Evolutionary conservation across 768 basidiomycete genomes (phyloP), one percentile per base, ranked within the genome.

Genomic region (Kwoniella dejecticola): DNA sequence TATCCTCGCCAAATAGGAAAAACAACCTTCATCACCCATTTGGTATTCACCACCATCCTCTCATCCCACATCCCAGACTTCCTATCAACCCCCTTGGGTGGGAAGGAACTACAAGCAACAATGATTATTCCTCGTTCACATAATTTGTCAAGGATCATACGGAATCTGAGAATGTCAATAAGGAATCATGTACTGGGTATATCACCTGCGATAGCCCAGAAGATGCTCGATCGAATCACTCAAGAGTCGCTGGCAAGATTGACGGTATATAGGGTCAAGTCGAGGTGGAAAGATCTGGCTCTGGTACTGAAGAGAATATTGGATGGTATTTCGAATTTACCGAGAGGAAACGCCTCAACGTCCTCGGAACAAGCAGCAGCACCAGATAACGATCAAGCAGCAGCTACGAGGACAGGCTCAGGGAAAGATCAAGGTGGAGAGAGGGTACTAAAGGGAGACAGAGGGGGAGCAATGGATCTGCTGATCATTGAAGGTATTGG

Each of bases 401-500:
- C 54, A 27, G n/a, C n/a, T n/a, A 29, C 36, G 29, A 3, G 27
- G 38, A 41, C 0, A 33, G 31, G 55, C 13, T 29, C 19, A 7
- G n/a, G 44, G 15, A 21, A n/a, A 21, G 29, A 27, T 19, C 50
- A 42, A 23, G 54, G 49, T 5, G 26, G n/a, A n/a, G n/a, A n/a
- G n/a, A n/a, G n/a, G n/a, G n/a, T n/a, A n/a, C n/a, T n/a, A n/a
- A n/a, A n/a, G n/a, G n/a, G n/a, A n/a, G n/a, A n/a, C n/a, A n/a
- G n/a, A n/a, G n/a, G n/a, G n/a, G n/a, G n/a, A n/a, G n/a, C n/a
- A n/a, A n/a, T 70, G 30, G 62, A 55, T 38, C 23, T 72, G 23
- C 49, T 75, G 3, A 49, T 70, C 13, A 57, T 64, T 10, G 74
- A 75, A 48, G 74, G 74, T 2, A 63, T 75, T n/a, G 67, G 60